Base-by-base conservation (phyloP, 139 green algal genomes). In the Chlorella sorokiniana region DNA sequence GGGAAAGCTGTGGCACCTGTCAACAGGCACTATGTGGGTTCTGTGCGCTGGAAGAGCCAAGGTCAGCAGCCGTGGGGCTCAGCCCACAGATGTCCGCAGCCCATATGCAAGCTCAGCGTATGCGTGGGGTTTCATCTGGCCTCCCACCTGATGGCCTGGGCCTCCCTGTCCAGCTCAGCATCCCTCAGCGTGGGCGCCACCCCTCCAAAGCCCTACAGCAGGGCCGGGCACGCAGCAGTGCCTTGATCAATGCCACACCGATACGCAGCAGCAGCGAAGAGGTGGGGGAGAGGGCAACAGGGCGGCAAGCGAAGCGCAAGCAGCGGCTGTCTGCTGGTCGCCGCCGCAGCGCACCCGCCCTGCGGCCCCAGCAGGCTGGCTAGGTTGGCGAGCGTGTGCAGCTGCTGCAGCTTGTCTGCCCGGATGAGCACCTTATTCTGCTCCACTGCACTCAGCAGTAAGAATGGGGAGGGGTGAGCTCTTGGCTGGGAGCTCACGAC, bases 351-450 rank as follows among this genome's bases (percentile, higher is more conserved):
- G 42, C 65, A 14, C 65, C 33, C 52, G 67, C 68, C 45, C 20
- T 33, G 18, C 4, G 5, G 22, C 1, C 41, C 61, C 83, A 97
- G 84, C 78, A 92, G 70, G 42, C 85, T 37, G 0, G 61, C 82
- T 71, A 98, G 89, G 86, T 98, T 98, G 89, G 93, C 79, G 29
- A 98, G 78, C 18, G 92, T 93, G 88, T 98, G 95, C 76, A 98
- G 89, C 52, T 85, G 86, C 88, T 98, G 95, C 69, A 98, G 89
- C 29, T 88, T 86, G 84, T 98, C 95, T 23, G 89, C 82, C 8
- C 88, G 84, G 7, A 97, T 82, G 5, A 78, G 33, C 4, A 42
- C 56, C 56, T 78, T 64, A 73, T 90, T 89, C 27, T n/a, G 42
- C 18, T 88, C 87, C 1, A 71, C 76, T 69, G 80, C 41, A 80